These are phyloP conservation scores for Globisporangium polare DNA, from an alignment of 352 stramenopile species.

Conservation along the genomic window DNA sequence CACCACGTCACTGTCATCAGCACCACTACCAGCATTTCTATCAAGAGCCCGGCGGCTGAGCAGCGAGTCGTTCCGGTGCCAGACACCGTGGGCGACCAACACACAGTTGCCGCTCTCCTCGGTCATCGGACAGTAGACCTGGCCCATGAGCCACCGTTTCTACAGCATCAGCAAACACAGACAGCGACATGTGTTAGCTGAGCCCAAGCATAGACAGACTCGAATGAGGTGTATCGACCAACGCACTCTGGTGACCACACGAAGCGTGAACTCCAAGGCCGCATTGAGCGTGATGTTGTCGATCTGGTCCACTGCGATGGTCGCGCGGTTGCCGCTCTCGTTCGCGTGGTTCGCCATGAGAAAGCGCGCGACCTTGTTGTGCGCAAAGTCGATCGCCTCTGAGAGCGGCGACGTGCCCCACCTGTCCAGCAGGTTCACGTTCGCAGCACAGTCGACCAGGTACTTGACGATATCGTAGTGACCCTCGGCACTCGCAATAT, in stretches of 20 bases:
- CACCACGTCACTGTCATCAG: conserved; percentile 5
- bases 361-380: conserved; percentile 70
- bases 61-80: conserved; percentile 48
- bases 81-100: conserved; percentile 64
- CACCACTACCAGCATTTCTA: not conserved
- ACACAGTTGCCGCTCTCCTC: conserved; percentile 59
- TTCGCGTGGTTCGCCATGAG: conserved; percentile 58
- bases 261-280: conserved; percentile 66
- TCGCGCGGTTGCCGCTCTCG: conserved; percentile 54
- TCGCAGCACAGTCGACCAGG: conserved; percentile 61
- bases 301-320: conserved; percentile 56
- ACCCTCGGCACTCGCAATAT: conserved; percentile 72
- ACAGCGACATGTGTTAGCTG: not conserved
- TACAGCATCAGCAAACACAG: conserved; percentile 15
- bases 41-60: not conserved
- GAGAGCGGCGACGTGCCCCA: conserved; percentile 73
- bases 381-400: conserved; percentile 73
- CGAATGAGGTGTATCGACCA: not conserved
- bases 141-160: conserved; percentile 66
- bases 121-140: conserved; percentile 67
- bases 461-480: conserved; percentile 53
- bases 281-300: conserved; percentile 49
- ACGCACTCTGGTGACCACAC: conserved; percentile 52
- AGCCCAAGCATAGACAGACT: not conserved
- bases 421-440: conserved; percentile 76